phyloP scores from a whole-genome alignment of 371 early-diverging fungal species.

The Rozella allomycis region DNA sequence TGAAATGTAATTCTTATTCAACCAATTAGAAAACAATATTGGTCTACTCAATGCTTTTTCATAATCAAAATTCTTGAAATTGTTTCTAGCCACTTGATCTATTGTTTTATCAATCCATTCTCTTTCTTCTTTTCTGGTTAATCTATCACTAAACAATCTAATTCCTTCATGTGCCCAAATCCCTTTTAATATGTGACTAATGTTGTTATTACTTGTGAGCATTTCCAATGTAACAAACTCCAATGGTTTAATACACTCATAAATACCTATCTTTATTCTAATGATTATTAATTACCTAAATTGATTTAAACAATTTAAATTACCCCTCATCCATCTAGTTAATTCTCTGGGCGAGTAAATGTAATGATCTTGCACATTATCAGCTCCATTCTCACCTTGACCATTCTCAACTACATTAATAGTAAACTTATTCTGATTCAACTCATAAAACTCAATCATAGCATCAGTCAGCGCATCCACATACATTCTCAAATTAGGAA shows the following conservation, averaged over 20 bases:
- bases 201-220: too few species aligned
- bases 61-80: conserved; percentile 64
- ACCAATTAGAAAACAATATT: conserved; percentile 91
- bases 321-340: conserved; percentile 93
- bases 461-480: conserved; percentile 77
- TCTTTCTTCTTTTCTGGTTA: conserved; percentile 72
- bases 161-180: conserved; percentile 95
- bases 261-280: too few species aligned
- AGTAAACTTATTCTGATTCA: conserved; percentile 75
- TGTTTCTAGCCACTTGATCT: conserved; percentile 52
- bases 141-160: conserved; percentile 91
- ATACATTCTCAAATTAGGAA: conserved; percentile 76
- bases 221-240: conserved; percentile 64
- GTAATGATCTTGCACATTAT: conserved; percentile 93
- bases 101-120: conserved; percentile 78
- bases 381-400: too few species aligned
- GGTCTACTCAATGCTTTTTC: conserved; percentile 58
- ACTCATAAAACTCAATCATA: conserved; percentile 85
- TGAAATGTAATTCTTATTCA: conserved; percentile 71
- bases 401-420: too few species aligned
- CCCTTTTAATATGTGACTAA: too few species aligned
- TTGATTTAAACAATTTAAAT: conserved; percentile 75
- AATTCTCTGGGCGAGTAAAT: conserved; percentile 96
- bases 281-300: too few species aligned
- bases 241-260: conserved; percentile 67